Evolutionary conservation across 2,329 filamentous ascomycete genomes (phyloP).

Genomic region (Penicillium sclerotiorum): DNA sequence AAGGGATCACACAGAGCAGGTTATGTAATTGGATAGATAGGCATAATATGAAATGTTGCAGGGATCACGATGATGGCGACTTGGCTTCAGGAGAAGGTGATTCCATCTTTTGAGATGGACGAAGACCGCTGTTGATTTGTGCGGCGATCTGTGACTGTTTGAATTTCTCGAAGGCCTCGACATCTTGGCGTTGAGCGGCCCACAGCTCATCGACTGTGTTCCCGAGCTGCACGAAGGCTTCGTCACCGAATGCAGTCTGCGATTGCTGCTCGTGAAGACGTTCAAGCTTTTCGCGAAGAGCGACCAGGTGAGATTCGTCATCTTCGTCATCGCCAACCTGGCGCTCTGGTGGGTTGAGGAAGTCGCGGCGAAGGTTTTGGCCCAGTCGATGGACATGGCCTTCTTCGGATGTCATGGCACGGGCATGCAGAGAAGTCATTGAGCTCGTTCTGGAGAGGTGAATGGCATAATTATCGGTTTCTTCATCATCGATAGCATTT

Average conservation of each 20-base stretch:
- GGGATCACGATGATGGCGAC: slow-evolving; percentile 4
- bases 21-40: too few relatives aligned
- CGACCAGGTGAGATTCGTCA: slow-evolving; percentile 50
- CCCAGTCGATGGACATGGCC: slow-evolving; percentile 70
- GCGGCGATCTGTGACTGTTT: slow-evolving; percentile 51
- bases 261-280: slow-evolving; percentile 46
- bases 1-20: too few relatives aligned
- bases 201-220: slow-evolving; percentile 50
- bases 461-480: slow-evolving; percentile 46
- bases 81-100: slow-evolving; percentile 5
- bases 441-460: slow-evolving; percentile 63
- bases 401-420: slow-evolving; percentile 68
- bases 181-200: slow-evolving; percentile 45
- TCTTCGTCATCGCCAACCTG: slow-evolving; percentile 37
- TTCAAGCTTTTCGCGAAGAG: slow-evolving; percentile 47
- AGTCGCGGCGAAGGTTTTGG: slow-evolving; percentile 66
- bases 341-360: slow-evolving; percentile 56
- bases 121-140: slow-evolving; percentile 46
- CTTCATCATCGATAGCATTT: slow-evolving; percentile 43
- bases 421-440: slow-evolving; percentile 68
- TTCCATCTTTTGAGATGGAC: neutral
- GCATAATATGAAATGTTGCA: too few relatives aligned
- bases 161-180: slow-evolving; percentile 48
- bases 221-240: slow-evolving; percentile 45
- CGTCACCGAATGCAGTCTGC: slow-evolving; percentile 42